These are phyloP conservation scores for Tillandsia leiboldiana DNA, from an alignment of 176 grass and related monocot species.

Conservation along the genomic window DNA sequence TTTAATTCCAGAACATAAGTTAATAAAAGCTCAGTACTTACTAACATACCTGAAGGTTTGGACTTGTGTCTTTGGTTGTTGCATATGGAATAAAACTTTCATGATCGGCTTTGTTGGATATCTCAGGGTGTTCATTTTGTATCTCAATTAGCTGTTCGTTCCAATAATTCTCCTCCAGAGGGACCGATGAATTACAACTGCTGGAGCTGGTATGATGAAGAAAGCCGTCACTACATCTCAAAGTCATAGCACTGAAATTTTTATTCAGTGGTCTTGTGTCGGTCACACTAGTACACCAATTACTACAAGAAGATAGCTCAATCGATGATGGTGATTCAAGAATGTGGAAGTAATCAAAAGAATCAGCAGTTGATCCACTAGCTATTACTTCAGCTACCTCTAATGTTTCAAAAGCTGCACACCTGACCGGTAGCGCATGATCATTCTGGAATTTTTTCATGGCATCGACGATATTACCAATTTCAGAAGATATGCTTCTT, in stretches of 20 bases:
- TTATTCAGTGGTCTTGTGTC: conserved; percentile 26
- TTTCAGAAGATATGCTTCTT: conserved; percentile 55
- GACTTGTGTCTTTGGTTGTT: conserved; percentile 16
- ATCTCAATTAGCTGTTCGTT: conserved; percentile 16
- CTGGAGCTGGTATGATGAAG: conserved; percentile 1
- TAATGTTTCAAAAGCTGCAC: conserved; percentile 32
- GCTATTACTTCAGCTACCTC: conserved; percentile 34
- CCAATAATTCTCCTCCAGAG: conserved; percentile 18
- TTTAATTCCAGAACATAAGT: too few species aligned
- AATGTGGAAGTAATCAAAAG: conserved; percentile 6
- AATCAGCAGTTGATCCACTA: conserved; percentile 19
- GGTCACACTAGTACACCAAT: conserved; percentile 14
- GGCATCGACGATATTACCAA: conserved; percentile 31
- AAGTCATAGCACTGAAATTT: conserved; percentile 21
- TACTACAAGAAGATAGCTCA: conserved; percentile 8
- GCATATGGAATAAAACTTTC: conserved; percentile 22
- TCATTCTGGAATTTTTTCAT: conserved; percentile 26
- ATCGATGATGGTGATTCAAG: conserved; percentile 18
- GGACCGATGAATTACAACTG: conserved; percentile 14
- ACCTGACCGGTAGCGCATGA: conserved; percentile 18
- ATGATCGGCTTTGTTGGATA: conserved; percentile 21
- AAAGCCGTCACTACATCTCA: conserved; percentile 6
- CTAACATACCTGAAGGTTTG: conserved; percentile 27
- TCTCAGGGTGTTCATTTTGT: conserved; percentile 18
- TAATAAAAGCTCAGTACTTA: conserved; percentile 5